Evolutionary conservation across 192 early-diverging fungal genomes (phyloP).

Genomic region (Entophlyctis luteolus): DNA sequence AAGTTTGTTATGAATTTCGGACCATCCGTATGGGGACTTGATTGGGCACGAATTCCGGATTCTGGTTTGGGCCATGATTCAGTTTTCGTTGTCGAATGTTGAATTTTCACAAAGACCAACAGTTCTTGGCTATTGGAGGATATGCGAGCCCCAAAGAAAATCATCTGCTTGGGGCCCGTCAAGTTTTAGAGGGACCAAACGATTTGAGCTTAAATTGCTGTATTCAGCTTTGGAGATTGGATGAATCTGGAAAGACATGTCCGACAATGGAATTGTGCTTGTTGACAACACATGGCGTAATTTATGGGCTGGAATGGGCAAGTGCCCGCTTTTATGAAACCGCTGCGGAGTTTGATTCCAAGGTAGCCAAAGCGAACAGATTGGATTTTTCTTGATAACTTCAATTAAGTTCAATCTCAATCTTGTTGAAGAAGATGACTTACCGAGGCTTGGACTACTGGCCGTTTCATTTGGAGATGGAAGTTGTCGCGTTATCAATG

Average conservation of each 20-base stretch:
- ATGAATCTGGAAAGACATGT: not conserved
- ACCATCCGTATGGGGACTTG: conserved; percentile 43
- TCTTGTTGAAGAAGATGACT: not conserved
- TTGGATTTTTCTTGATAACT: not conserved
- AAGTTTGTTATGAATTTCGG: conserved; percentile 36
- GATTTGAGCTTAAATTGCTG: conserved; percentile 28
- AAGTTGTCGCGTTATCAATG: conserved; percentile 28
- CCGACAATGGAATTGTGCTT: conserved; percentile 31
- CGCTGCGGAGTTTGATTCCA: not conserved
- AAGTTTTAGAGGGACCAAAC: not conserved
- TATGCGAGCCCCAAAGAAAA: conserved; percentile 32
- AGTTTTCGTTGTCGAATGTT: not conserved
- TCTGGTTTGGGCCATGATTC: not conserved
- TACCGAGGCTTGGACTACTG: conserved; percentile 36
- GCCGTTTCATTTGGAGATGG: conserved; percentile 46
- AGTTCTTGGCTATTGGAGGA: conserved; percentile 41
- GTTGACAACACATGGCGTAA: conserved; percentile 32
- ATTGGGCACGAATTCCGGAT: conserved; percentile 30
- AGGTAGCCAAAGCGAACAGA: not conserved
- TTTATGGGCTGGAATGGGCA: conserved; percentile 39
- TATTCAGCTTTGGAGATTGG: conserved; percentile 41
- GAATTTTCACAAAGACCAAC: not conserved
- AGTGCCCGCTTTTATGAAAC: conserved; percentile 24
- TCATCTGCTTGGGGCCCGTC: conserved; percentile 29
- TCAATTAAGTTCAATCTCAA: not conserved